A percentile compares a stretch with the other conserved stretches of the same genome.
These are phyloP conservation scores for Thalia dealbata DNA, from an alignment of 176 grass and related monocot genomes.

Conservation along the genomic window DNA sequence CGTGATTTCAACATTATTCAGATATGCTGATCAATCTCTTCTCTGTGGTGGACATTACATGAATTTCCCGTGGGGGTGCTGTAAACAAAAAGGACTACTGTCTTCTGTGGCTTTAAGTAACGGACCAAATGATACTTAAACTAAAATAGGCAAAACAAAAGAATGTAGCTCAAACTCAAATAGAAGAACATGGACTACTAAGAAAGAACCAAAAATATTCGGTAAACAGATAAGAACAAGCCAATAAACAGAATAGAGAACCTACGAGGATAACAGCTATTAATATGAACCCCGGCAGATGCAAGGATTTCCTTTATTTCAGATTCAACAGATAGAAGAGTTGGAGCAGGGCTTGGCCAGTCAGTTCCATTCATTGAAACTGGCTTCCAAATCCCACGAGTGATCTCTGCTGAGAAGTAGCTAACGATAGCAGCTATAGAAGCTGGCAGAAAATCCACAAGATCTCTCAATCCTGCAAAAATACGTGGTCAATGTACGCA, in stretches of 20 bases:
- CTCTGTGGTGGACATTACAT: too few relatives aligned
- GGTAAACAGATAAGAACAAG: neutral
- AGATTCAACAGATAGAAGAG: constrained; percentile 79
- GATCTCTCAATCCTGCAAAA: constrained; percentile 79
- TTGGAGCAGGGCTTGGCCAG: constrained; percentile 72
- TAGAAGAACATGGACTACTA: neutral
- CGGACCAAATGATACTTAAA: neutral
- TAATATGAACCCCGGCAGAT: constrained; percentile 75
- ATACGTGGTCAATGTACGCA: constrained; percentile 9
- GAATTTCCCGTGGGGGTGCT: too few relatives aligned
- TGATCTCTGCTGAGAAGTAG: constrained; percentile 98
- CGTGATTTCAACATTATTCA: neutral
- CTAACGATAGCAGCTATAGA: constrained; percentile 81
- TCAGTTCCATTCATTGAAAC: constrained; percentile 96
- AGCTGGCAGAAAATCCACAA: constrained; percentile 92
- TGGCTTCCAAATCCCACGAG: constrained; percentile 92
- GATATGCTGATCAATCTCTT: too few relatives aligned
- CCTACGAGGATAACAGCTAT: constrained; percentile 89
- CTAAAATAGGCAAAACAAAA: constrained; percentile 1
- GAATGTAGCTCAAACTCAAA: neutral
- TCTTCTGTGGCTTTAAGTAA: neutral
- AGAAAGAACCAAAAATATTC: neutral
- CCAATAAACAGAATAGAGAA: neutral
- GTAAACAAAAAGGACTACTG: too few relatives aligned
- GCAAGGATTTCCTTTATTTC: constrained; percentile 95